Evolutionary conservation across 2,329 filamentous ascomycete species (phyloP).

Genomic region (Penicillium freii): DNA sequence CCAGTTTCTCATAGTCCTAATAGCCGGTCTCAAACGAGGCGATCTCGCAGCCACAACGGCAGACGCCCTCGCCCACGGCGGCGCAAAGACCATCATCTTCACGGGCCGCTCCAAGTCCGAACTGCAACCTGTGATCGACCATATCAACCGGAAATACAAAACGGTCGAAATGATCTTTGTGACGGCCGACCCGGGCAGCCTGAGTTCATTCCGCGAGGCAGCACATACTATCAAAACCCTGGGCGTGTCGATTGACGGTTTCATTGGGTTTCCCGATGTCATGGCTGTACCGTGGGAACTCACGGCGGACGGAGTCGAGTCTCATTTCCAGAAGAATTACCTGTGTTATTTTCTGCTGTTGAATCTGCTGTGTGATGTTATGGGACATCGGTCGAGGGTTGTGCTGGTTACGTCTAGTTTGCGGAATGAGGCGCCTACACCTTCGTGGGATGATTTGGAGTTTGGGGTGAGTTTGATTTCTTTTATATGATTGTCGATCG

Average conservation of each 20-base stretch:
- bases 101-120: conserved; percentile 27
- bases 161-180: conserved; percentile 24
- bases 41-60: conserved; percentile 30
- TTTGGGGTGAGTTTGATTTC: conserved; percentile 19
- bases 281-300: conserved; percentile 20
- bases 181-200: conserved; percentile 13
- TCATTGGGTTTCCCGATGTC: conserved; percentile 21
- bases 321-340: conserved; percentile 29
- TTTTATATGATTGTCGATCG: no score
- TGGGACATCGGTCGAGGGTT: conserved; percentile 15
- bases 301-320: conserved; percentile 25
- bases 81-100: conserved; percentile 30
- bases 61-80: conserved; percentile 26
- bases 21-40: conserved; percentile 26
- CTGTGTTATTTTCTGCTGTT: conserved; percentile 26
- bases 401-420: conserved; percentile 26
- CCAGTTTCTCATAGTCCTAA: conserved; percentile 19
- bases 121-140: conserved; percentile 27
- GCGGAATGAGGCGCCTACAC: conserved; percentile 19
- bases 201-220: conserved; percentile 20
- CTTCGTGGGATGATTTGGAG: conserved; percentile 21
- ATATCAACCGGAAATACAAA: conserved; percentile 22
- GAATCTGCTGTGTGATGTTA: conserved; percentile 17
- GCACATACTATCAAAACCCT: conserved; percentile 17
- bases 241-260: conserved; percentile 22